Percentiles rank a stretch among this genome's conserved stretches.
Evolutionary conservation across 2,329 filamentous ascomycete species (phyloP).

Genomic region (Madurella mycetomatis): DNA sequence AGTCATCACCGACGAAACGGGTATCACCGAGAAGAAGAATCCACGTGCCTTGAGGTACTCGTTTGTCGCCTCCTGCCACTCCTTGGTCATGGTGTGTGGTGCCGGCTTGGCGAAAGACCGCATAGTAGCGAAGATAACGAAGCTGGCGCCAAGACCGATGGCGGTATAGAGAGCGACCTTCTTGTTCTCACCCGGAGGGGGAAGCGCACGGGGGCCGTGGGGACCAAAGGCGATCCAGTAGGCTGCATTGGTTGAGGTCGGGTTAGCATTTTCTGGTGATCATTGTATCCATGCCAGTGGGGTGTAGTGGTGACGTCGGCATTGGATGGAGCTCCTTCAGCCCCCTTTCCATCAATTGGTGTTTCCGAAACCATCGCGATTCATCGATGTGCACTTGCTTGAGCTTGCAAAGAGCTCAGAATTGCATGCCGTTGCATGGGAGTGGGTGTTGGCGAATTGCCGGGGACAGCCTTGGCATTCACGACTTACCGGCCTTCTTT

Average conservation of each 20-base stretch:
- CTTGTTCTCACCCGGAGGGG: constrained; percentile 79
- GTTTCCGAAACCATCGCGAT: not conserved
- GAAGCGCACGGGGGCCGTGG: constrained; percentile 81
- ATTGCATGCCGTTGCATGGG: not conserved
- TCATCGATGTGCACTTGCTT: not conserved
- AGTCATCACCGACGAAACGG: constrained; percentile 3
- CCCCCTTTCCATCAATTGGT: constrained; percentile 15
- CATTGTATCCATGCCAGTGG: not conserved
- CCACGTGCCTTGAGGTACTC: constrained; percentile 82
- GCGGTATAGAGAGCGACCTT: constrained; percentile 72
- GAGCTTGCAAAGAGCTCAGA: constrained; percentile 11
- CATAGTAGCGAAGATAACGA: constrained; percentile 67
- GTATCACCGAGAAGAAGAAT: not conserved
- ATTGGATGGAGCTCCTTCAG: constrained; percentile 6
- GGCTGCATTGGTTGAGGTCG: constrained; percentile 53
- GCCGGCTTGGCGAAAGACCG: constrained; percentile 67
- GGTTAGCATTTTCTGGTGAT: constrained; percentile 28
- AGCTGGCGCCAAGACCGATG: constrained; percentile 61
- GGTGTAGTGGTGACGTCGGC: constrained; percentile 9
- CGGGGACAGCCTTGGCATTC: constrained; percentile 12
- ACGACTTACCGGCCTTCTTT: constrained; percentile 94
- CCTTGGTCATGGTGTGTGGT: constrained; percentile 89
- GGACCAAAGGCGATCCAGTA: constrained; percentile 99
- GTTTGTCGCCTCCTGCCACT: constrained; percentile 94
- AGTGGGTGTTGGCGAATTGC: not conserved